These are phyloP conservation scores for Zoysia pacifica DNA, from an alignment of 176 grass and related monocot genomes.

Conservation along the genomic window DNA sequence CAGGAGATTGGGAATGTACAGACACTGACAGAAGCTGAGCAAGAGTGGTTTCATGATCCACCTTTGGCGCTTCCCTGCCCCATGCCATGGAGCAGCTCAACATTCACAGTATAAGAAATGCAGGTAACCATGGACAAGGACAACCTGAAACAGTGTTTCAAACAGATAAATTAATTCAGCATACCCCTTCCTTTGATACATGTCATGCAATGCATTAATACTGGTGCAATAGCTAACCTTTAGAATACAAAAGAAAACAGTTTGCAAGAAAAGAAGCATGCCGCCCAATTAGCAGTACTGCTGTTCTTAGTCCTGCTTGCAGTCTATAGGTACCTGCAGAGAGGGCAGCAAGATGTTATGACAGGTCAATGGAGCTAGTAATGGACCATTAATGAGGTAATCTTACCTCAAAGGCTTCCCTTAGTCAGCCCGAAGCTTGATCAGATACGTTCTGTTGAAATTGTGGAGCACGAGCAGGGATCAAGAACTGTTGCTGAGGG, in stretches of 20 bases:
- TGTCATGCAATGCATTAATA: background rate
- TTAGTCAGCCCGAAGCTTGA: constrained; percentile 59
- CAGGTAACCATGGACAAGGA: constrained; percentile 50
- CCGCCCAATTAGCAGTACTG: constrained; percentile 57
- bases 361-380: constrained; percentile 3
- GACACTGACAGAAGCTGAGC: constrained; percentile 57
- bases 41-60: constrained; percentile 41
- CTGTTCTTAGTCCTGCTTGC: constrained; percentile 81
- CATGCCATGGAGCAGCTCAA: constrained; percentile 40
- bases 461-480: constrained; percentile 51
- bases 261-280: constrained; percentile 77
- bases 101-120: constrained; percentile 43
- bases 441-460: constrained; percentile 61
- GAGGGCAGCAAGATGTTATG: constrained; percentile 7
- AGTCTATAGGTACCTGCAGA: constrained; percentile 54
- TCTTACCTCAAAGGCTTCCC: constrained; percentile 43
- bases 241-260: constrained; percentile 60
- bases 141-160: constrained; percentile 42
- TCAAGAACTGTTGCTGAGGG: constrained; percentile 59
- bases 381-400: background rate
- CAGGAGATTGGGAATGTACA: constrained; percentile 51
- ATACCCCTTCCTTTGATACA: background rate
- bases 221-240: constrained; percentile 40
- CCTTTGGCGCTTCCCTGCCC: constrained; percentile 47
- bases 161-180: background rate